Percentiles rank a stretch among this genome's conserved stretches.
These are phyloP conservation scores for Triticum timopheevii DNA, from an alignment of 176 grass and related monocot genomes.

Conservation along the genomic window DNA sequence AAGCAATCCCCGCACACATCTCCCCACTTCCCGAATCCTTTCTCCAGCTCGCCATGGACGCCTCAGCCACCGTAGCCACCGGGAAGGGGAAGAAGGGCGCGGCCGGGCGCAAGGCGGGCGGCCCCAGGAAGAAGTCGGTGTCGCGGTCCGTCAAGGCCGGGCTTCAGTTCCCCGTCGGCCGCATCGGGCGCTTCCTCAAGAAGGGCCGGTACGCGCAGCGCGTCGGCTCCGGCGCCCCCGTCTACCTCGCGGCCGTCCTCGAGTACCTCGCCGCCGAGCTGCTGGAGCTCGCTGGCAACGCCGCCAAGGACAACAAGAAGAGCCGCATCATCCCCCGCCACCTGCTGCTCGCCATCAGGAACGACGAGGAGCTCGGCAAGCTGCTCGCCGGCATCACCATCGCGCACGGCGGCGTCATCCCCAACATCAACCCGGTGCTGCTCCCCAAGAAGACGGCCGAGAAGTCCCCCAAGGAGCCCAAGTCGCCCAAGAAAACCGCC, in stretches of 20 bases:
- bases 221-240: conserved; percentile 64
- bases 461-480: conserved; percentile 30
- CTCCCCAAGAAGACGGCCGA: conserved; percentile 64
- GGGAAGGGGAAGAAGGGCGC: conserved; percentile 54
- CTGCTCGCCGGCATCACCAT: conserved; percentile 56
- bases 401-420: conserved; percentile 51
- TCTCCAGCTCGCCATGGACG: not conserved
- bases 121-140: conserved; percentile 52
- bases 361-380: conserved; percentile 70
- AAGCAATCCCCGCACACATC: no score
- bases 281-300: conserved; percentile 61
- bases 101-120: conserved; percentile 34
- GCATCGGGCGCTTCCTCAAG: conserved; percentile 68
- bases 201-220: conserved; percentile 68
- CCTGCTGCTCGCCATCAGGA: conserved; percentile 55
- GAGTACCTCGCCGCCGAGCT: conserved; percentile 80
- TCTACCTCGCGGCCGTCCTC: conserved; percentile 72
- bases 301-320: conserved; percentile 76
- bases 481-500: conserved; percentile 54
- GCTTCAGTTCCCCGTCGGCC: conserved; percentile 76
- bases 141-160: conserved; percentile 59
- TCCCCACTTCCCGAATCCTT: not conserved
- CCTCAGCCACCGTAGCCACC: not conserved
- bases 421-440: conserved; percentile 62
- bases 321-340: conserved; percentile 53